Evolutionary conservation across 768 basidiomycete genomes (phyloP).

Genomic region (Pulveroboletus sp.): DNA sequence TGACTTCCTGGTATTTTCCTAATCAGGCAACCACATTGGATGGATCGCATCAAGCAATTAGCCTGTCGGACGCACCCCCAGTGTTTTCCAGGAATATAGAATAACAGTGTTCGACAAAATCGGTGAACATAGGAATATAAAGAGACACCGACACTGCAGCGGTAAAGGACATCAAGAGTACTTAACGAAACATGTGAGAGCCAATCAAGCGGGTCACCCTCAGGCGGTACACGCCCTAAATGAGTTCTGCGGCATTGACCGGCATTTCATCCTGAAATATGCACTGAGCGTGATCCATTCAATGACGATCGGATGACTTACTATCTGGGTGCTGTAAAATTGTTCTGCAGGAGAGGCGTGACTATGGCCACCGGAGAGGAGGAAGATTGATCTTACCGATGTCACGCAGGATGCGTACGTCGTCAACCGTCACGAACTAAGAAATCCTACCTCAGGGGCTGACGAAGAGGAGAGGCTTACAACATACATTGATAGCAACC

Average conservation of each 20-base stretch:
- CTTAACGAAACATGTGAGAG: slow-evolving; percentile 10
- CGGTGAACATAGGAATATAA: slow-evolving; percentile 4
- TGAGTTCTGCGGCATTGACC: slow-evolving; percentile 95
- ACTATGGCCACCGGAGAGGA: slow-evolving; percentile 7
- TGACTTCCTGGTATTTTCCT: too few species aligned
- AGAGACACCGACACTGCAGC: slow-evolving; percentile 6
- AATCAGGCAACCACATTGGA: too few species aligned
- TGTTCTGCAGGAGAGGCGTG: slow-evolving; percentile 52
- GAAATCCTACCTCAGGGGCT: slow-evolving; percentile 15
- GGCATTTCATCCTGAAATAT: slow-evolving; percentile 90
- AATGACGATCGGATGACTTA: slow-evolving; percentile 33
- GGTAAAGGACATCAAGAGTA: slow-evolving; percentile 14
- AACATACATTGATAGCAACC: slow-evolving; percentile 94
- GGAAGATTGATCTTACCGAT: slow-evolving; percentile 58
- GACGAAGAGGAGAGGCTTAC: slow-evolving; percentile 2
- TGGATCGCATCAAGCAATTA: not conserved
- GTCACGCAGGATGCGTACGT: slow-evolving; percentile 94
- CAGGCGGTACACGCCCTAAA: slow-evolving; percentile 42
- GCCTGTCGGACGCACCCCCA: not conserved
- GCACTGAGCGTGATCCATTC: slow-evolving; percentile 17
- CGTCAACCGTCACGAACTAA: slow-evolving; percentile 91
- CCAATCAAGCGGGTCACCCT: not conserved
- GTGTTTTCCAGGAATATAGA: not conserved
- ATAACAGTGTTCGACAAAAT: slow-evolving; percentile 1
- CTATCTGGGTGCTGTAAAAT: slow-evolving; percentile 95